Evolutionary conservation across 169 alveolate genomes (phyloP).

Genomic region (Cryptosporidium xiaoi): DNA sequence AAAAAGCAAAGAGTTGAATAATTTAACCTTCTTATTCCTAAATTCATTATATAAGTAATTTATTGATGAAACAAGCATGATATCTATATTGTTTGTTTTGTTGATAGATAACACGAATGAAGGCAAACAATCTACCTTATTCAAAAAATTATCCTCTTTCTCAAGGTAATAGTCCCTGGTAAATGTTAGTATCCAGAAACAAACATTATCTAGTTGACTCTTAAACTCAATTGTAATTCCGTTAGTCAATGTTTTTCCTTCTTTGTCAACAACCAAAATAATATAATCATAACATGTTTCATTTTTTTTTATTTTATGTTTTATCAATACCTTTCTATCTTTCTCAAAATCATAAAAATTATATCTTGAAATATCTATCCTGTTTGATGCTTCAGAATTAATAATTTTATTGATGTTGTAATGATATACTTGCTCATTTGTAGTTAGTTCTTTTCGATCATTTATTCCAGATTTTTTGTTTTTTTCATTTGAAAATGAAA

Average conservation of each 20-base stretch:
- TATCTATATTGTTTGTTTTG: background rate
- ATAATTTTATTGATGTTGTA: background rate
- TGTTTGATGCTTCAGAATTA: background rate
- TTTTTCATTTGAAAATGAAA: background rate
- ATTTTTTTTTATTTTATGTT: background rate
- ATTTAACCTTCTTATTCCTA: background rate
- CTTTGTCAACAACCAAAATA: background rate
- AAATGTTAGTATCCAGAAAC: constrained; percentile 31
- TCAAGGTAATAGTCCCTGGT: background rate
- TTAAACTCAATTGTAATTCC: constrained; percentile 1
- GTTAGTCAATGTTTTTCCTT: background rate
- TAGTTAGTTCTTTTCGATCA: background rate
- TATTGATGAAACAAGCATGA: background rate
- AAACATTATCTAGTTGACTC: background rate
- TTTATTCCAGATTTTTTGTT: background rate
- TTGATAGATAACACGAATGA: background rate
- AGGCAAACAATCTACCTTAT: too few species aligned
- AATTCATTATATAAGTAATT: background rate
- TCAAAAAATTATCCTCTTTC: too few species aligned
- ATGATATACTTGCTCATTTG: background rate
- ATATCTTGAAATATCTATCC: background rate
- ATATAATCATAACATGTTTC: constrained; percentile 5
- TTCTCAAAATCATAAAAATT: background rate
- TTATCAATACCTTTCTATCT: constrained; percentile 5
- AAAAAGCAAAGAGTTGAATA: constrained; percentile 8